Evolutionary conservation across 441 rosid species (phyloP), one percentile per base, ranked within the genome.

Genomic region (Pelargonium citronellum): DNA sequence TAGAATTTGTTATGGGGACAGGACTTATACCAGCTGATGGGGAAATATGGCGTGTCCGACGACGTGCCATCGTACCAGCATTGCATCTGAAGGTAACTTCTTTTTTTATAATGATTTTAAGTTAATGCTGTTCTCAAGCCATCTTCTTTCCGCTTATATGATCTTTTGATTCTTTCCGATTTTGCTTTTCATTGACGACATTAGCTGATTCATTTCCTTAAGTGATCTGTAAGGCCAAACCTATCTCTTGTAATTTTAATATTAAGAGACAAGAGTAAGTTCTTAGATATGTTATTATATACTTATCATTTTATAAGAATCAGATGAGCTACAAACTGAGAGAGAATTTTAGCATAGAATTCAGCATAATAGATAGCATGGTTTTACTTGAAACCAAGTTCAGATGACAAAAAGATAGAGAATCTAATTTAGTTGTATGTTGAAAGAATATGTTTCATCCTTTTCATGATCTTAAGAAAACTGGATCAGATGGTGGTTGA

Each of bases 11-110:
- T 34, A 95, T 95, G 99, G 99, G 99, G 13, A 91, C 80, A 78
- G 99, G 99, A 72, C 92, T 95, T 67, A 95, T 95, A 67, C 97
- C 99, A 0, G 99, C 99, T 49, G 97, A 95, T 83, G 97, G 95
- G 2, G 97, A 91, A 79, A 79, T 90, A 81, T 95, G 99, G 99
- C 95, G 96, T 70, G 83, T 87, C 74, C 80, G 99, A 78, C 82
- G 99, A 37, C 97, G 99, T 74, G 87, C 92, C 30, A 86, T 95
- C 69, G 99, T 95, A 63, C 99, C 99, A 46, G 95, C 99, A 17
- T 78, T 95, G 82, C 99, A 91, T 88, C 88, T 74, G 75, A 95
- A 90, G 96, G 99, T 95, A 70, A 20, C 49, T 15, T 67, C 30
- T 66, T 64, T 61, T 12, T 15, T 1, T 66, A 1, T 24, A 24